Conservation (phyloP, 345 rosid genomes). For the Xanthoceras sorbifolium region DNA sequence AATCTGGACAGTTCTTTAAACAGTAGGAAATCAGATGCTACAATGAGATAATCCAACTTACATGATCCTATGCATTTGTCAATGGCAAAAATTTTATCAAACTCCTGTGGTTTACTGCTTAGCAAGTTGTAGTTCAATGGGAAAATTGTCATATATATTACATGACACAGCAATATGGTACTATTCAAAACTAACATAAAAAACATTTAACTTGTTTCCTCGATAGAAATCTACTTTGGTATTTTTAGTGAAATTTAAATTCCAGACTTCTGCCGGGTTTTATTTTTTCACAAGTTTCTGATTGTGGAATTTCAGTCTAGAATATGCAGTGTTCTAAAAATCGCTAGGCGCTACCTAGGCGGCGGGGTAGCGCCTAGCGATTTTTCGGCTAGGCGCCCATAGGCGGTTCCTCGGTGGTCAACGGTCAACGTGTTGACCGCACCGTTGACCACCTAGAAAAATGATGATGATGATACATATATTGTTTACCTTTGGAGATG, state of each 20-base stretch:
- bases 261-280: not conserved
- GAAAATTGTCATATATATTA: not conserved
- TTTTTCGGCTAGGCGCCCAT: too few relatives aligned
- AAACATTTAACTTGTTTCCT: not conserved
- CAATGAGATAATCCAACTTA: constrained; percentile 1
- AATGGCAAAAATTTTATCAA: not conserved
- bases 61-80: not conserved
- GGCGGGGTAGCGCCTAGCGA: too few relatives aligned
- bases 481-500: too few relatives aligned
- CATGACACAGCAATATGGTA: not conserved
- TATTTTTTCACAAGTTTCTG: not conserved
- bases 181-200: not conserved
- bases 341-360: too few relatives aligned
- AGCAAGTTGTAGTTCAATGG: not conserved
- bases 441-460: too few relatives aligned
- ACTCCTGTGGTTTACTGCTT: not conserved
- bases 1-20: not conserved
- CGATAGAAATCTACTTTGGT: not conserved
- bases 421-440: too few relatives aligned
- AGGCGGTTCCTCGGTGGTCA: too few relatives aligned
- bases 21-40: constrained; percentile 1
- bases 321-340: too few relatives aligned
- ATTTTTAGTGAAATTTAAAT: not conserved
- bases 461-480: too few relatives aligned
- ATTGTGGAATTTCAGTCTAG: not conserved